Evolutionary conservation across 2,329 filamentous ascomycete species (phyloP), one percentile per base, ranked within the genome.

Genomic region (Cladosporium sp.): DNA sequence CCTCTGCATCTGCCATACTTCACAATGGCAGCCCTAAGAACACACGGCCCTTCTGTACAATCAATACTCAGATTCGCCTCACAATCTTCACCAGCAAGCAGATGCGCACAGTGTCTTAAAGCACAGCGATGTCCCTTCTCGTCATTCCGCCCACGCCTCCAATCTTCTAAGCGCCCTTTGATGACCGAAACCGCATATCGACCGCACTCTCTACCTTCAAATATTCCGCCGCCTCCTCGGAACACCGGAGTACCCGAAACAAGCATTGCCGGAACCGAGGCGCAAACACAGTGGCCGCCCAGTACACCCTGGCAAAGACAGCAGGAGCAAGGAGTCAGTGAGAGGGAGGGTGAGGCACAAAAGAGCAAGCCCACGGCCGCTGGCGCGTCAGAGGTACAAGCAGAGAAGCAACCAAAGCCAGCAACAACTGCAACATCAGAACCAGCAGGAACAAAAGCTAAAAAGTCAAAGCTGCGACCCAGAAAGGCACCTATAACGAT

Each of bases 401-500:
- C 73, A 50, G 24, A 66, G 34, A 55, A 65, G 10, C 51, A 62
- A 53, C 25, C 63, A 32, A 58, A 64, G 47, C 47, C 60, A 20
- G 61, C 66, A 24, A 45, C 59, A 36, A 36, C 67, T n/a, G 59
- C 67, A 35, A 58, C 75, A 34, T 58, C 74, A 3, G 75, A 78
- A 53, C 66, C 75, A 42, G 62, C 77, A 12, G 70, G 79, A 17
- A 61, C 64, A 28, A 80, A 84, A 66, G 81, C 85, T 17, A 83
- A 83, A 65, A 81, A 82, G 63, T 79, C 77, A 69, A 91, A 87
- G 70, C 80, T 96, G 32, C 83, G 87, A 36, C 83, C 93, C 12
- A 86, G 92, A 58, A 97, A 97, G 77, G 92, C 94, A 0, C 91
- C 93, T 1, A 93, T 99, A 79, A 90, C 84, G 64, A 81, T 99